These are phyloP conservation scores for Rhodotorula sp. DNA, from an alignment of 1,284 basidiomycete species.

Conservation along the genomic window DNA sequence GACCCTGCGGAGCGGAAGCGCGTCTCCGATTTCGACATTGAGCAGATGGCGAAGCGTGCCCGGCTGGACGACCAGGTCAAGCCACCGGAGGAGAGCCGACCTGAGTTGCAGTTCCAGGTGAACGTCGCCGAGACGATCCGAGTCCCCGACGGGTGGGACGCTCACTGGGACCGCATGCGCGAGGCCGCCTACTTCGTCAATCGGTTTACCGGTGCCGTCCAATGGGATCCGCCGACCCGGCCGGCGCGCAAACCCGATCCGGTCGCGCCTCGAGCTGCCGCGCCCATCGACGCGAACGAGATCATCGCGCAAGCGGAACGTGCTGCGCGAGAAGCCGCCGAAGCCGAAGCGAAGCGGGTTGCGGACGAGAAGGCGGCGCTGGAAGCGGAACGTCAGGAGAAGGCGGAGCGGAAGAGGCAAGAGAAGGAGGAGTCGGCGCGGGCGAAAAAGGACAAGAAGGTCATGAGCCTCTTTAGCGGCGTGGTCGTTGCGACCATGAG, in stretches of 20 bases:
- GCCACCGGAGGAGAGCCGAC: not conserved
- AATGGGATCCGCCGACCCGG: slow-evolving; percentile 27
- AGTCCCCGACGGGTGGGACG: slow-evolving; percentile 30
- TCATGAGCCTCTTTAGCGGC: slow-evolving; percentile 79
- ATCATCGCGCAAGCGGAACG: slow-evolving; percentile 51
- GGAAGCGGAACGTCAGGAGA: slow-evolving; percentile 41
- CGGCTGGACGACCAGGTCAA: slow-evolving; percentile 21
- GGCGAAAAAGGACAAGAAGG: slow-evolving; percentile 69
- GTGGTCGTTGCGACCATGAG: slow-evolving; percentile 90
- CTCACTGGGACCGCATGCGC: slow-evolving; percentile 4
- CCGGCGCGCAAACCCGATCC: not conserved
- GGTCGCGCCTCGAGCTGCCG: slow-evolving; percentile 8
- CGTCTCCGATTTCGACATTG: slow-evolving; percentile 21
- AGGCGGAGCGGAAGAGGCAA: slow-evolving; percentile 58
- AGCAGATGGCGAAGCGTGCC: slow-evolving; percentile 30
- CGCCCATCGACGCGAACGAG: slow-evolving; percentile 33
- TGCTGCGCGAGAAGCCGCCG: slow-evolving; percentile 48
- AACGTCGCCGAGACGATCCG: slow-evolving; percentile 1
- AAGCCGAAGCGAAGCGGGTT: slow-evolving; percentile 20
- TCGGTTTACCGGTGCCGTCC: slow-evolving; percentile 14
- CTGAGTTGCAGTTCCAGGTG: not conserved
- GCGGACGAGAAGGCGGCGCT: slow-evolving; percentile 27
- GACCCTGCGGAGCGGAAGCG: slow-evolving; percentile 25
- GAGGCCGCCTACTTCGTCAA: slow-evolving; percentile 32
- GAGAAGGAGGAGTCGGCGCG: slow-evolving; percentile 47